phyloP scores from a whole-genome alignment of 140 eudicot genomes.

The Stevia rebaudiana region DNA sequence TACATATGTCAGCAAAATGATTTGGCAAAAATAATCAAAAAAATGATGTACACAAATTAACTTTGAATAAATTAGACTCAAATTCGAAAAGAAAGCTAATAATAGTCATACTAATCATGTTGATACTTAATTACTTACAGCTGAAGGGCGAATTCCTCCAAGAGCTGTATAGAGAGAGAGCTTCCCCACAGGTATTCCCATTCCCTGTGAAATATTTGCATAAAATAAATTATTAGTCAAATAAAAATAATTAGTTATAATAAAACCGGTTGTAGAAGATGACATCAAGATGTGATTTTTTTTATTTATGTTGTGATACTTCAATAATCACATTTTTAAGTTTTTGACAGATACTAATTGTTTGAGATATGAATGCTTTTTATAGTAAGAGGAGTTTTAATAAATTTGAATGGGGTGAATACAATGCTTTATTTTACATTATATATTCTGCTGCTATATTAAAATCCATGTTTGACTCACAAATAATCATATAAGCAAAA shows the following conservation, averaged over 20 bases:
- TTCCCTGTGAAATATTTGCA: constrained; percentile 51
- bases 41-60: neutral
- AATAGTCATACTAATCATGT: neutral
- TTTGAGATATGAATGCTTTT: neutral
- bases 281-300: neutral
- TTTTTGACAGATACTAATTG: neutral
- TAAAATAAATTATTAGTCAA: neutral
- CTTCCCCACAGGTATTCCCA: constrained; percentile 98
- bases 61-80: neutral
- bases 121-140: constrained; percentile 68
- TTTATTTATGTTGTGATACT: neutral
- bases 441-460: neutral
- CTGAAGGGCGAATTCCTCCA: constrained; percentile 96
- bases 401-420: neutral
- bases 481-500: neutral
- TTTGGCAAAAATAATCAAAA: neutral
- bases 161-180: constrained; percentile 85
- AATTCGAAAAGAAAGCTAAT: neutral
- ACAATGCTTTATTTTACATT: neutral
- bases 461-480: neutral
- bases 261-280: neutral
- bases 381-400: neutral
- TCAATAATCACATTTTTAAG: neutral
- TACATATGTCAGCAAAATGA: neutral
- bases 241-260: neutral